Evolutionary conservation across 2,329 filamentous ascomycete genomes (phyloP), one percentile per base, ranked within the genome.

Genomic region (Talaromyces atroroseus): DNA sequence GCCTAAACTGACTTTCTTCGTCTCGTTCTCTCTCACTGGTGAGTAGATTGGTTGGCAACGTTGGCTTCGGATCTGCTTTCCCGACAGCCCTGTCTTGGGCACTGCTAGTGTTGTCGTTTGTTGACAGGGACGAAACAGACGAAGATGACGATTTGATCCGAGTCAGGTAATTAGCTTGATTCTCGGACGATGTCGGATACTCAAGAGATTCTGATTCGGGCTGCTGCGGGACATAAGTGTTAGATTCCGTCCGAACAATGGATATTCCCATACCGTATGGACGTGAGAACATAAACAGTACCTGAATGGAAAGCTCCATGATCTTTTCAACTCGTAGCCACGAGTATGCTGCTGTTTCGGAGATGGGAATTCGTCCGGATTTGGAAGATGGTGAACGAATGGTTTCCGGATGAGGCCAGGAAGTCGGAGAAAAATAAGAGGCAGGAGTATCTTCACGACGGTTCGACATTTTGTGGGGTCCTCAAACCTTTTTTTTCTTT

Each of bases 291-390:
- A 29, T 5, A 23, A 21, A 46, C 8, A n/a, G 21, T 50, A 47
- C 56, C 38, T 58, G 56, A 21, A 26, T 45, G 2, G 45, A 54
- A 5, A 36, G 24, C 34, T 60, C 58, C 58, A 60, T 54, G 20
- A 58, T 60, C 23, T 52, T 51, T 16, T 58, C 32, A 11, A 60
- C 58, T 12, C 34, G 40, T n/a, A 60, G 42, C 58, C 58, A 60
- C 18, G 55, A 58, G 23, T 60, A 60, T 12, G 58, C 58, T 45
- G 58, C 58, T 42, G 58, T 60, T 45, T 58, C 53, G 49, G 56
- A 58, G 5, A 60, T 46, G 6, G 58, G 56, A 24, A 60, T 49
- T 29, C 58, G 47, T 26, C 42, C 51, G 45, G 52, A 46, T 29
- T 49, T 49, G n/a, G 54, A 42, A 18, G 58, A 49, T 20, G 51